Conservation (phyloP, 768 basidiomycete species). For the Tylopilus rubrobrunneus region DNA sequence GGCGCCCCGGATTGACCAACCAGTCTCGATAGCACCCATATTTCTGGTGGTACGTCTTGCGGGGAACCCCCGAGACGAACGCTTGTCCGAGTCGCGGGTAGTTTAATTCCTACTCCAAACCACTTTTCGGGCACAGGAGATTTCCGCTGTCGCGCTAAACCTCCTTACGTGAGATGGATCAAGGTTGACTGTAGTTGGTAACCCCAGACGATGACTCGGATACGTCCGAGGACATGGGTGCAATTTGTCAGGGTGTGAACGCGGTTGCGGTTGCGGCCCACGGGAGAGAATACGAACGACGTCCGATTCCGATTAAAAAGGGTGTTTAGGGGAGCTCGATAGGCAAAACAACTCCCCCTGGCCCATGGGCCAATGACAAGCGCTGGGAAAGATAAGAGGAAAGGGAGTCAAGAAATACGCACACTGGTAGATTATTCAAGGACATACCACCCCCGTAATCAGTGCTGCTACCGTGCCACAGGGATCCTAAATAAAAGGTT, state of each 20-base stretch:
- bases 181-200: not conserved
- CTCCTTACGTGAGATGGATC: slow-evolving; percentile 2
- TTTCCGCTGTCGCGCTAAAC: not conserved
- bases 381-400: not conserved
- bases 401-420: not conserved
- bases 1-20: not conserved
- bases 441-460: not conserved
- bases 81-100: not conserved
- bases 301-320: not conserved
- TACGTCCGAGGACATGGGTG: not conserved
- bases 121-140: not conserved
- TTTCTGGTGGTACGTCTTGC: not conserved
- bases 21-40: not conserved
- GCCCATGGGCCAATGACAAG: not conserved
- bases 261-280: slow-evolving; percentile 1
- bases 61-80: not conserved
- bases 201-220: too few species aligned
- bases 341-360: not conserved
- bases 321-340: not conserved
- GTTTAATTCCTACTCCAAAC: not conserved
- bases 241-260: not conserved
- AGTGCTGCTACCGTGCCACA: not conserved
- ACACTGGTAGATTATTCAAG: not conserved
- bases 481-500: not conserved
- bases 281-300: not conserved